Base-by-base conservation (phyloP, 352 stramenopile species). In the Pythium oligandrum region DNA sequence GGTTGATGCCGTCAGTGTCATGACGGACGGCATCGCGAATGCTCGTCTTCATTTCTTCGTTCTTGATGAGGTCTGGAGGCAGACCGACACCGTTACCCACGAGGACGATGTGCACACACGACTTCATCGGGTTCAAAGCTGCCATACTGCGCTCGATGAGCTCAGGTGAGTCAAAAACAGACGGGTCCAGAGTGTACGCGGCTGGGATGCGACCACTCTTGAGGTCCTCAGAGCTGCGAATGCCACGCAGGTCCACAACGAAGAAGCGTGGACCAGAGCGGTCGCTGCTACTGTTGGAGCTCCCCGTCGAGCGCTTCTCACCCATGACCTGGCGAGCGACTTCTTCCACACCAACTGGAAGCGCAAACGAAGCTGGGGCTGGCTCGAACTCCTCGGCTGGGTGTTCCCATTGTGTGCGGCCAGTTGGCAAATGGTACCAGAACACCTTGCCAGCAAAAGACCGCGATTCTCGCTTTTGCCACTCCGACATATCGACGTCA, bases 391-490 rank as follows among this genome's bases (percentile, higher is more conserved):
- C 73, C 51, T 87, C 78, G 0, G 70, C 71, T 12, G 82, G 82
- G 44, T 93, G 82, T 45, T 93, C 82, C 79, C 79, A 93, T 57
- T 93, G 82, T 0, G 80, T 88, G 35, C 84, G 85, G 1, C 80
- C 80, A 0, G 75, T 86, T n/a, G 78, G 65, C 8, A 66, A 83
- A 48, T 90, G 74, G 39, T 90, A 88, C 80, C 80, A 90, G 40
- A 90, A 90, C 38, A 85, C 71, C 44, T 90, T 90, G 6, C 80
- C 80, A 1, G 77, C 74, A 31, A 86, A 79, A 35, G 77, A 88
- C 11, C 70, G 69, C 37, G 80, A 90, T 44, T 90, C 77, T 38
- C 84, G 85, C 63, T 80, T 83, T 37, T 86, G 73, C 80, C 80
- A 90, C 51, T 90, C 67, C 9, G 75, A 85, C 80, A 90, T 90